These are phyloP conservation scores for Cladosporium sp. DNA, from an alignment of 2,329 filamentous ascomycete genomes.

Conservation along the genomic window DNA sequence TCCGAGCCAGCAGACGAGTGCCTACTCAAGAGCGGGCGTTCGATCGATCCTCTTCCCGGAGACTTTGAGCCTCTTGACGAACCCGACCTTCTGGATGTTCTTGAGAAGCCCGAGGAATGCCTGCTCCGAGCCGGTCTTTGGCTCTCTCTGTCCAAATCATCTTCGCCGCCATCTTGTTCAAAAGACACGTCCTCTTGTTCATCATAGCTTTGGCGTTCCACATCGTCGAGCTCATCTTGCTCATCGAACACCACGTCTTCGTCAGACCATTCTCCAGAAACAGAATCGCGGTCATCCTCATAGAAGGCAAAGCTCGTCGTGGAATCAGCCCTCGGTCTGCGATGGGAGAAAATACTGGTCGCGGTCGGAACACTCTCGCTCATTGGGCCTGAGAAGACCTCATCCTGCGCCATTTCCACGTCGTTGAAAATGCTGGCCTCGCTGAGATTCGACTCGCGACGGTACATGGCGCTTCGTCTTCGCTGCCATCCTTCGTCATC, in stretches of 20 bases:
- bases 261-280: conserved; percentile 44
- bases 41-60: conserved; percentile 40
- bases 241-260: conserved; percentile 48
- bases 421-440: conserved; percentile 81
- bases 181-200: conserved; percentile 27
- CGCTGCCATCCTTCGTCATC: conserved; percentile 12
- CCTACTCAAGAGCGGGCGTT: conserved; percentile 64
- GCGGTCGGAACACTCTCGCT: conserved; percentile 96
- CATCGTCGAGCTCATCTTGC: conserved; percentile 31
- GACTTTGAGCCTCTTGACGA: conserved; percentile 13
- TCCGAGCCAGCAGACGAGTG: conserved; percentile 67
- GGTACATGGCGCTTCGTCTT: conserved; percentile 43
- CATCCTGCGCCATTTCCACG: conserved; percentile 98
- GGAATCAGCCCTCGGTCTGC: conserved; percentile 75
- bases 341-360: conserved; percentile 85
- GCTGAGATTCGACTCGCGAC: conserved; percentile 66
- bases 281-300: conserved; percentile 58
- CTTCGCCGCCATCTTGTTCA: conserved; percentile 32
- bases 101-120: conserved; percentile 53
- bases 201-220: conserved; percentile 37
- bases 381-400: conserved; percentile 87
- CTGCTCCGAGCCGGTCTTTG: conserved; percentile 46
- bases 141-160: conserved; percentile 18
- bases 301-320: conserved; percentile 88
- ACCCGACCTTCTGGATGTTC: conserved; percentile 17